Percentiles rank a stretch among this genome's conserved stretches.
These are phyloP conservation scores for Microbotryomycetes sp. DNA, from an alignment of 1,284 basidiomycete species.

Conservation along the genomic window DNA sequence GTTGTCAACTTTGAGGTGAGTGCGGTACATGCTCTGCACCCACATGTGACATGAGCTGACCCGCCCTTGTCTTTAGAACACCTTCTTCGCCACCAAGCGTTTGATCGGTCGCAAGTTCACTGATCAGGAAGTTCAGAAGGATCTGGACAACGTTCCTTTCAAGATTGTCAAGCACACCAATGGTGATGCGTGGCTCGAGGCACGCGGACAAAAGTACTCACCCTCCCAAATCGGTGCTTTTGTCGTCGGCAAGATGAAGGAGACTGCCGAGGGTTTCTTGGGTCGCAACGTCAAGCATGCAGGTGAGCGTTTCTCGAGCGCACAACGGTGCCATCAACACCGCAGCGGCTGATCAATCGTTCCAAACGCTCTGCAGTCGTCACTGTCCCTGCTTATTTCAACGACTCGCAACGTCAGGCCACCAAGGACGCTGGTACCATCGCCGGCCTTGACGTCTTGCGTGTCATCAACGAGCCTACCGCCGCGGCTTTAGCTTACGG, in stretches of 20 bases:
- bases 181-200: slow-evolving; percentile 68
- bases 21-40: too few species aligned
- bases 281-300: slow-evolving; percentile 87
- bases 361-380: slow-evolving; percentile 54
- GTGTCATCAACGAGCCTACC: slow-evolving; percentile 98
- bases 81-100: slow-evolving; percentile 93
- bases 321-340: not conserved
- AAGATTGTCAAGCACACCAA: slow-evolving; percentile 65
- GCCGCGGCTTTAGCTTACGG: slow-evolving; percentile 97
- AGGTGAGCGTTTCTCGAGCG: slow-evolving; percentile 42
- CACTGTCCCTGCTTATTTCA: slow-evolving; percentile 98
- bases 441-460: slow-evolving; percentile 91
- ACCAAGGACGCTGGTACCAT: slow-evolving; percentile 97
- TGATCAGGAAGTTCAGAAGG: slow-evolving; percentile 88
- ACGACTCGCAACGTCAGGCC: slow-evolving; percentile 96
- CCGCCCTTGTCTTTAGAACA: slow-evolving; percentile 55
- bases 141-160: slow-evolving; percentile 54
- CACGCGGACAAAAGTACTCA: slow-evolving; percentile 54
- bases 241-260: slow-evolving; percentile 88
- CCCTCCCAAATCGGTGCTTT: slow-evolving; percentile 64
- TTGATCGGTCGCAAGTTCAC: slow-evolving; percentile 89
- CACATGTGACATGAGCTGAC: too few species aligned
- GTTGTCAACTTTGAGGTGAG: slow-evolving; percentile 73
- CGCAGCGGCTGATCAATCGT: slow-evolving; percentile 14
- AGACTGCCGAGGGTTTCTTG: slow-evolving; percentile 86